Evolutionary conservation across 2,329 filamentous ascomycete genomes (phyloP), one percentile per base, ranked within the genome.

Genomic region (Phialocephala subalpina): DNA sequence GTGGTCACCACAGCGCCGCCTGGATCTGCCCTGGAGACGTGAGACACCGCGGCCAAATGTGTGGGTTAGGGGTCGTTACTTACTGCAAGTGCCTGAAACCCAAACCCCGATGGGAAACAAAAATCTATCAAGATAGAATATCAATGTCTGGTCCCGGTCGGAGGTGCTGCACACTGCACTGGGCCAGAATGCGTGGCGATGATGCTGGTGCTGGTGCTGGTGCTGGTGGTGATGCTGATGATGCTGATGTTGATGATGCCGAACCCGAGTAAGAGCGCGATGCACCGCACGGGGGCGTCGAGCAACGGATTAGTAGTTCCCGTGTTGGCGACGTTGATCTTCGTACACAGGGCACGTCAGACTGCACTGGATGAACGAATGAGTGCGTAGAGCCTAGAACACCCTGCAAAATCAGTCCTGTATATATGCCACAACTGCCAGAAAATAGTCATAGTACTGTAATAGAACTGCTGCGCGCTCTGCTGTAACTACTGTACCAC

Each of bases 1-100:
- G n/a, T 49, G 45, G 45, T 27, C 45, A 42, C 38, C 38, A n/a
- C 38, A 42, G 38, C 49, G 49, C 49, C 49, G 49, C 49, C 49
- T 53, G 49, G 49, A 53, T 53, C 12, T 27, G 49, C 49, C 49
- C 45, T 49, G n/a, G 49, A 53, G 25, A 53, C 49, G 16, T 33
- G 27, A 53, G 49, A 27, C 14, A 33, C 29, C n/a, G n/a, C n/a
- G n/a, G n/a, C n/a, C n/a, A n/a, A n/a, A n/a, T n/a, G n/a, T 12
- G 27, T 14, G 7, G 49, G 25, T 3, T 9, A n/a, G 49, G 49
- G 49, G 14, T n/a, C 25, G 18, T 33, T 53, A 53, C 49, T 29
- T 33, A 53, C 49, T 29, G 25, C 25, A 53, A 33, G n/a, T 33
- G 11, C 25, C 49, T 53, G 49, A 53, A 53, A 53, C 49, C 49